Conservation (phyloP, 345 rosid species). For the Combretum micranthum region DNA sequence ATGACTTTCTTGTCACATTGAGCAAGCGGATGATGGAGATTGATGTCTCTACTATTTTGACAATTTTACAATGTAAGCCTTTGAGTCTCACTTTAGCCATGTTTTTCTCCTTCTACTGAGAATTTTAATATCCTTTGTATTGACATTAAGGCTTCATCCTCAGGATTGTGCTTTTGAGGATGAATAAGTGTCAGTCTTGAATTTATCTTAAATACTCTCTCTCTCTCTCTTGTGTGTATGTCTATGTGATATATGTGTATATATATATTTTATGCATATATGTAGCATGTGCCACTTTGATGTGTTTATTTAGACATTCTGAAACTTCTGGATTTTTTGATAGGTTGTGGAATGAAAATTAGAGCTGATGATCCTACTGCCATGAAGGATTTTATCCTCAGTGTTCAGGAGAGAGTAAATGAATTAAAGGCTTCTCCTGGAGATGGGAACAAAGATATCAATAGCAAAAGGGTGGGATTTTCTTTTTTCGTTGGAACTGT, state of each 20-base stretch:
- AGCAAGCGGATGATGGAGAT: conserved; percentile 64
- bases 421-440: conserved; percentile 54
- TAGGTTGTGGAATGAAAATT: conserved; percentile 95
- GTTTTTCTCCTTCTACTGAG: too few relatives aligned
- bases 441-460: conserved; percentile 33
- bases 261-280: background rate
- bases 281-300: background rate
- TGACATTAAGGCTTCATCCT: too few relatives aligned
- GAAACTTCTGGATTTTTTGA: background rate
- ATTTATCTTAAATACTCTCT: background rate
- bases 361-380: conserved; percentile 82
- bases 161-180: too few relatives aligned
- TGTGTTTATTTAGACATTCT: background rate
- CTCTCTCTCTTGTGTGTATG: background rate
- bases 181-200: too few relatives aligned
- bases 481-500: background rate
- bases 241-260: background rate
- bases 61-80: conserved; percentile 69
- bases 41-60: conserved; percentile 75
- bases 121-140: too few relatives aligned
- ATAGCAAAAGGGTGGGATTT: conserved; percentile 48
- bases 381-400: conserved; percentile 73
- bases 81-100: background rate
- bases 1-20: conserved; percentile 69
- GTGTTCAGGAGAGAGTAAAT: conserved; percentile 67